Percentiles rank a stretch among this genome's conserved stretches.
Evolutionary conservation across 1,139 yeast species (phyloP).

Genomic region (Hemisphaericaspora lyxosophila): DNA sequence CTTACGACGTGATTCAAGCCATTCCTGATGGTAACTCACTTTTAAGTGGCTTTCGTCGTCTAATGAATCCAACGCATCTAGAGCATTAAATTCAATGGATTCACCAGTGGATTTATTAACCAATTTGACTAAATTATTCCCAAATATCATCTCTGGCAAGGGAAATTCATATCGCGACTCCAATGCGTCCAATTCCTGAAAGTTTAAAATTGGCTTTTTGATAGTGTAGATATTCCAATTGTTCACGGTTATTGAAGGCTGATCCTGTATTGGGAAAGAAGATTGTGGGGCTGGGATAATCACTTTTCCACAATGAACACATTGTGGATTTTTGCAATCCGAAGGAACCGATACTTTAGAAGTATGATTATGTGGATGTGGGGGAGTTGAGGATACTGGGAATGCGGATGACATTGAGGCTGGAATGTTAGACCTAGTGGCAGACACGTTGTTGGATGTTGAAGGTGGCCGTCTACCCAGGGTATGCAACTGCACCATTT

Average conservation of each 20-base stretch:
- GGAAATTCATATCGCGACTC: conserved; percentile 68
- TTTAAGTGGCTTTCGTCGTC: conserved; percentile 40
- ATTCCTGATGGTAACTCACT: conserved; percentile 86
- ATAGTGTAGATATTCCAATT: conserved; percentile 77
- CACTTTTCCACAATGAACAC: conserved; percentile 65
- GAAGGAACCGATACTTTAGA: conserved; percentile 14
- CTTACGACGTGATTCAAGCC: conserved; percentile 66
- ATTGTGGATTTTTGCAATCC: conserved; percentile 51
- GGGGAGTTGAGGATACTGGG: background rate
- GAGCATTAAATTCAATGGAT: conserved; percentile 65
- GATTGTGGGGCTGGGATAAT: conserved; percentile 75
- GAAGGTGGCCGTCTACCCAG: conserved; percentile 35
- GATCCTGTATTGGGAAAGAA: conserved; percentile 57
- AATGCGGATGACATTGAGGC: conserved; percentile 8
- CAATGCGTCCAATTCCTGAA: conserved; percentile 70
- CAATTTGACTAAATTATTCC: conserved; percentile 71
- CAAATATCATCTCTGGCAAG: conserved; percentile 96
- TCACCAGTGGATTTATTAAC: conserved; percentile 42
- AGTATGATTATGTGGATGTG: conserved; percentile 1
- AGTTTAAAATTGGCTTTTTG: conserved; percentile 74
- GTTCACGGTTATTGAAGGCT: conserved; percentile 63
- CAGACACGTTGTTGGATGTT: background rate
- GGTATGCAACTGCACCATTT: conserved; percentile 51
- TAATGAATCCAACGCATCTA: conserved; percentile 76
- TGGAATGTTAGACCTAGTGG: conserved; percentile 4